Percentiles rank a stretch among this genome's conserved stretches.
These are phyloP conservation scores for Helianthus tuberosus DNA, from an alignment of 129 eudicot genomes.

Conservation along the genomic window DNA sequence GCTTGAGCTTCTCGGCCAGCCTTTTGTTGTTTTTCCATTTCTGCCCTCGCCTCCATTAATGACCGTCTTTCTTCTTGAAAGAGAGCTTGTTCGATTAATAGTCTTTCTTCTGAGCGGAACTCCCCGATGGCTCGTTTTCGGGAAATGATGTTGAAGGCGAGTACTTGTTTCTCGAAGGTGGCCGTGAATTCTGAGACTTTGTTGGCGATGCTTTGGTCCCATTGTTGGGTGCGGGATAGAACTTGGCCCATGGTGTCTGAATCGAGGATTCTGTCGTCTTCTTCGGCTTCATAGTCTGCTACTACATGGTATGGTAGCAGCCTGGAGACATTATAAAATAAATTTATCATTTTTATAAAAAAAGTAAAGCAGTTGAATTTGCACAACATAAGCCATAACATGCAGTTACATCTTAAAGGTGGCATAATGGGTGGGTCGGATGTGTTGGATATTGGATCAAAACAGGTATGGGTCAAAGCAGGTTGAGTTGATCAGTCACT, in stretches of 20 bases:
- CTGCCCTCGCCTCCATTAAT: constrained; percentile 56
- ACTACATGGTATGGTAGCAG: constrained; percentile 64
- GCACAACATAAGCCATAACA: neutral
- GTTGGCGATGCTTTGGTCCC: constrained; percentile 79
- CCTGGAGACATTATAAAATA: constrained; percentile 41
- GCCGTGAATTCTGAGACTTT: constrained; percentile 45
- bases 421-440: neutral
- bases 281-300: constrained; percentile 59
- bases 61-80: constrained; percentile 74
- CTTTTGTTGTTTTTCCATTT: constrained; percentile 79
- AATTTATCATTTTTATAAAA: neutral
- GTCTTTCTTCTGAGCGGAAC: constrained; percentile 41
- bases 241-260: constrained; percentile 45
- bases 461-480: neutral
- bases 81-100: constrained; percentile 46
- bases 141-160: constrained; percentile 42
- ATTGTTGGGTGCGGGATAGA: constrained; percentile 39
- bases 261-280: constrained; percentile 44
- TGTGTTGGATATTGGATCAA: neutral
- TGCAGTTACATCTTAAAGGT: neutral
- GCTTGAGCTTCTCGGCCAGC: constrained; percentile 67
- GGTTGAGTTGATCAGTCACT: neutral
- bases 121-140: constrained; percentile 37
- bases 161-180: constrained; percentile 44
- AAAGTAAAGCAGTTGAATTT: neutral